Conservation (phyloP, 208 protist species). For the Giardia muris region DNA sequence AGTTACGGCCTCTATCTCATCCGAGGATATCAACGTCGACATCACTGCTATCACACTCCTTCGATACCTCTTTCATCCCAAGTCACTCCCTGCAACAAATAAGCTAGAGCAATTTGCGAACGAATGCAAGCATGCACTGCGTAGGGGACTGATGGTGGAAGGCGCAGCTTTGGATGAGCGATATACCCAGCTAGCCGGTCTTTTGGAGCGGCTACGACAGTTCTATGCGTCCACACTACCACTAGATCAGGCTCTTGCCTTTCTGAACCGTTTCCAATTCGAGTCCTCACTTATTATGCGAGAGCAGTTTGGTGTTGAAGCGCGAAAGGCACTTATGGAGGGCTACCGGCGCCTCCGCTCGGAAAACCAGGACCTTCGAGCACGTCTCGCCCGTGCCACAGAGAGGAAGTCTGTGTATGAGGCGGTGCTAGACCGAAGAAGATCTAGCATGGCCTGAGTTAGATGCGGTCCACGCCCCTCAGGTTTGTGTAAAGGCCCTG, state of each 20-base stretch:
- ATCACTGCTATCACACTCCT: background rate
- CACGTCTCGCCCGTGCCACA: background rate
- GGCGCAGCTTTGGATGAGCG: background rate
- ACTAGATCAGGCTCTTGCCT: background rate
- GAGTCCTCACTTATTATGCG: background rate
- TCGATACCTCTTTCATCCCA: background rate
- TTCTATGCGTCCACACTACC: background rate
- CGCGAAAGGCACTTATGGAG: background rate
- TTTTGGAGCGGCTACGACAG: background rate
- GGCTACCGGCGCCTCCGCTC: background rate
- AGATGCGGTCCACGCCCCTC: background rate
- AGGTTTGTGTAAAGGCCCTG: background rate
- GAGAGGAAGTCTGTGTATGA: background rate
- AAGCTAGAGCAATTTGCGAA: background rate
- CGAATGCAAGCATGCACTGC: background rate
- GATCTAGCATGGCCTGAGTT: background rate
- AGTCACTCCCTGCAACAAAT: background rate
- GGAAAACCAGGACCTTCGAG: background rate
- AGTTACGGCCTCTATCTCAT: background rate
- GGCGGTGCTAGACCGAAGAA: background rate
- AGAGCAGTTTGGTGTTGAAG: background rate
- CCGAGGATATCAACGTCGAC: background rate
- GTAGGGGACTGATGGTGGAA: background rate
- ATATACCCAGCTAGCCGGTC: background rate
- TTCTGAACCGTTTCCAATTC: background rate